Conservation (phyloP, 2,329 filamentous ascomycete genomes). For the Fusarium sp. region DNA sequence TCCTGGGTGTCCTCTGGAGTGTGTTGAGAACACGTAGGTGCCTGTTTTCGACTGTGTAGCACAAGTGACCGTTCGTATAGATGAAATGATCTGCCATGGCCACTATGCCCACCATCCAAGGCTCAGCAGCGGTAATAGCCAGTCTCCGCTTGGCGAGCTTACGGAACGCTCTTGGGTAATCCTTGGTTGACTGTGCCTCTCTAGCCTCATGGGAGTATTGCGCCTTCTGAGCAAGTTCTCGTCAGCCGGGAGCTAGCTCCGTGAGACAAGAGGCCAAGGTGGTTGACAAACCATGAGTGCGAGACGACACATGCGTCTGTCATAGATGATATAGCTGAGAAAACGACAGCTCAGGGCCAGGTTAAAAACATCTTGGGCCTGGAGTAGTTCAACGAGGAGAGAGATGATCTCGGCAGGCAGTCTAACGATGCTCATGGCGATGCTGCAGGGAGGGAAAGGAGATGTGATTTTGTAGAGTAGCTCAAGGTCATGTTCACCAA, state of each 20-base stretch:
- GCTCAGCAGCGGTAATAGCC: conserved; percentile 68
- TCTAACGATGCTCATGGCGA: conserved; percentile 52
- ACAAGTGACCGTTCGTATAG: conserved; percentile 71
- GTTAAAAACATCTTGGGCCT: conserved; percentile 66
- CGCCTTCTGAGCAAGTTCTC: conserved; percentile 30
- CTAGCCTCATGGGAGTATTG: conserved; percentile 37
- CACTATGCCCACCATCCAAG: conserved; percentile 68
- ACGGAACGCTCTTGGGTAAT: conserved; percentile 53
- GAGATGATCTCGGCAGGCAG: conserved; percentile 73
- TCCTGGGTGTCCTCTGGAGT: conserved; percentile 56
- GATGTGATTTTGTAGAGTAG: not conserved
- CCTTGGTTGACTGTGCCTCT: conserved; percentile 27
- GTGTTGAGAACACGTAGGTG: conserved; percentile 65
- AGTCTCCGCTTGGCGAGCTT: conserved; percentile 67
- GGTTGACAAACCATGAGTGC: conserved; percentile 62
- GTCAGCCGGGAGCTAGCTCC: conserved; percentile 21
- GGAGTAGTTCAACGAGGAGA: conserved; percentile 63
- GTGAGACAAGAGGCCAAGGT: conserved; percentile 3
- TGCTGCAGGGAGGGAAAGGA: conserved; percentile 3
- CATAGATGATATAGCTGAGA: conserved; percentile 60
- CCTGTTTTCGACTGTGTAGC: conserved; percentile 62
- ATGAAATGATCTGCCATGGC: conserved; percentile 68
- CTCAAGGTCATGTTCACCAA: conserved; percentile 23
- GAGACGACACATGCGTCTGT: conserved; percentile 65
- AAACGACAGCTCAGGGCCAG: conserved; percentile 62